These are phyloP conservation scores for Sclerospora graminicola DNA, from an alignment of 352 stramenopile genomes.

Conservation along the genomic window DNA sequence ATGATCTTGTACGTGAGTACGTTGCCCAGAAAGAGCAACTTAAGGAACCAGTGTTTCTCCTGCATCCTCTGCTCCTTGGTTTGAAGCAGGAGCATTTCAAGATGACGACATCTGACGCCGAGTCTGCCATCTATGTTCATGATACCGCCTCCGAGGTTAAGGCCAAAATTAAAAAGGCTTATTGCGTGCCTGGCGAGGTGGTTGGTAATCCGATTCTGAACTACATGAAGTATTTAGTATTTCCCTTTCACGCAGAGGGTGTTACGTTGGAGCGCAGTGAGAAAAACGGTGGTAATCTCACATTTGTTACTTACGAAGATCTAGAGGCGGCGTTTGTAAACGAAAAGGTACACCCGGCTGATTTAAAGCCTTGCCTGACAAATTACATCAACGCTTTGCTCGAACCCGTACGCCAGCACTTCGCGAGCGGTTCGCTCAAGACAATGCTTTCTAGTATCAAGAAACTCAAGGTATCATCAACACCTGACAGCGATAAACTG, in stretches of 20 bases:
- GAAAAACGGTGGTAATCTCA: constrained; percentile 75
- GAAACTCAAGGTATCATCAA: constrained; percentile 65
- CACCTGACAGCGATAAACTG: constrained; percentile 63
- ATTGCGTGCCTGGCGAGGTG: constrained; percentile 88
- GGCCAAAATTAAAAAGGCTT: constrained; percentile 98
- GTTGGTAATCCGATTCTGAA: constrained; percentile 92
- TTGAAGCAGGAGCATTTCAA: constrained; percentile 98
- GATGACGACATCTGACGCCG: constrained; percentile 98
- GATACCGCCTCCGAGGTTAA: constrained; percentile 91
- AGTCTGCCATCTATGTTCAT: constrained; percentile 98
- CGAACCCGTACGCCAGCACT: constrained; percentile 95
- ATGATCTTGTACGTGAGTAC: constrained; percentile 96
- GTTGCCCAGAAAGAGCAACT: constrained; percentile 79
- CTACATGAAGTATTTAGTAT: constrained; percentile 95
- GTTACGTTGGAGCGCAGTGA: constrained; percentile 74
- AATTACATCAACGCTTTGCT: constrained; percentile 91
- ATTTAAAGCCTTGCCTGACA: constrained; percentile 92
- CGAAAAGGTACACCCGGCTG: constrained; percentile 92
- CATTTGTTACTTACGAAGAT: constrained; percentile 86
- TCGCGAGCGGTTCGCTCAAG: constrained; percentile 90
- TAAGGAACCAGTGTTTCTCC: constrained; percentile 88
- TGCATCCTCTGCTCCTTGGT: constrained; percentile 96
- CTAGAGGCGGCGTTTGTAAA: constrained; percentile 88
- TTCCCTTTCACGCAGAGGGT: constrained; percentile 65
- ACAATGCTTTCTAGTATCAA: constrained; percentile 92